phyloP scores from a whole-genome alignment of 495 filamentous ascomycete species.

The Penicillium antarcticum region DNA sequence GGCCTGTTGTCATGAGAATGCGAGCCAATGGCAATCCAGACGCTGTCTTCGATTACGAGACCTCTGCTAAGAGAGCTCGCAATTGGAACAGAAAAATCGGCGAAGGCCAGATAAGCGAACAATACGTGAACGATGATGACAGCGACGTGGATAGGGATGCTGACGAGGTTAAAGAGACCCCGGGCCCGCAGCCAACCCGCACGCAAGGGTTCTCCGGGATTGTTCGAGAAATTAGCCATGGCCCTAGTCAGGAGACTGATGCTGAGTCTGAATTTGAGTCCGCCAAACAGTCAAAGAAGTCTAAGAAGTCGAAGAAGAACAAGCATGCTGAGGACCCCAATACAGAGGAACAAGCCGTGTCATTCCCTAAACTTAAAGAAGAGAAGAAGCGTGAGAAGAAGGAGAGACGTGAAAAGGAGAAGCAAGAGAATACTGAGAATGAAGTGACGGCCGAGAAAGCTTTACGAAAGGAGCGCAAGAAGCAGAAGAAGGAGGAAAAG shows the following conservation, averaged over 20 bases:
- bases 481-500: conserved; percentile 9
- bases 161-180: no score
- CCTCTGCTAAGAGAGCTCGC: conserved; percentile 1
- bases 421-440: conserved; percentile 1
- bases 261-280: background rate
- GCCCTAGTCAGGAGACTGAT: background rate
- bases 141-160: conserved; percentile 5
- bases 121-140: conserved; percentile 21
- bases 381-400: conserved; percentile 12
- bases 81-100: background rate
- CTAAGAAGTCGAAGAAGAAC: conserved; percentile 5
- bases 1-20: conserved; percentile 6
- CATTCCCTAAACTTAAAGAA: background rate
- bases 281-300: background rate
- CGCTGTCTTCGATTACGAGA: conserved; percentile 22
- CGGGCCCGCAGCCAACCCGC: no score
- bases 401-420: conserved; percentile 5
- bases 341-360: background rate
- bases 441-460: background rate
- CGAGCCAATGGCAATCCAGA: conserved; percentile 23
- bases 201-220: no score
- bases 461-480: background rate
- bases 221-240: no score
- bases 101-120: conserved; percentile 8
- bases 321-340: background rate